Percentiles rank a stretch among this genome's conserved stretches.
Conservation (phyloP, 148 eudicot genomes). For the Rhododendron simsii region DNA sequence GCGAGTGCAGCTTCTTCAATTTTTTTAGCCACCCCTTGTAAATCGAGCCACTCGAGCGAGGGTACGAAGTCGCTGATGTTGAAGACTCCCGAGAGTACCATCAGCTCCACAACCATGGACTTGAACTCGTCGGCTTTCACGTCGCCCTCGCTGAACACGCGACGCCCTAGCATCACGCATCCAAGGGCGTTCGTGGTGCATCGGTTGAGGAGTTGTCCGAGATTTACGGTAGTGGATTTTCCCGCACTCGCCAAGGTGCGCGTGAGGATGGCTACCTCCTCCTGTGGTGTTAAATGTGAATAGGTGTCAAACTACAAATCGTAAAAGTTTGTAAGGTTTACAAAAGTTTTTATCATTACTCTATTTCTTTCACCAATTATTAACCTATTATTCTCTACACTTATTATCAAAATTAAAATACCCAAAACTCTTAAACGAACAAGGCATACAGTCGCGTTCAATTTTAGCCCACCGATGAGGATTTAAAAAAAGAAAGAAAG, state of each 20-base stretch:
- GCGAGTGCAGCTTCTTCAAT: constrained; percentile 77
- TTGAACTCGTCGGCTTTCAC: constrained; percentile 83
- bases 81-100: constrained; percentile 74
- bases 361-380: too few species aligned
- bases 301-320: neutral
- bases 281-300: constrained; percentile 30
- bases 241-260: constrained; percentile 41
- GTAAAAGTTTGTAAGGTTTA: too few species aligned
- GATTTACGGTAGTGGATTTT: constrained; percentile 21
- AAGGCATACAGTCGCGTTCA: too few species aligned
- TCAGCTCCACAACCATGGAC: constrained; percentile 80
- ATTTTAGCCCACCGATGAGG: too few species aligned
- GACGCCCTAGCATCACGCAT: constrained; percentile 60
- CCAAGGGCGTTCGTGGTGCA: constrained; percentile 86
- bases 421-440: too few species aligned
- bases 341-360: too few species aligned
- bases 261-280: constrained; percentile 56
- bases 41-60: constrained; percentile 56
- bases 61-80: constrained; percentile 83
- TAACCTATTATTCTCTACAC: too few species aligned
- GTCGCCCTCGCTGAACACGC: constrained; percentile 63
- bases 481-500: too few species aligned
- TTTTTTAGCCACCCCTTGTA: constrained; percentile 70
- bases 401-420: too few species aligned
- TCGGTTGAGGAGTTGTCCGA: constrained; percentile 68